These are phyloP conservation scores for Acanthamoeba royreba DNA, from an alignment of 208 protist species.

Conservation along the genomic window DNA sequence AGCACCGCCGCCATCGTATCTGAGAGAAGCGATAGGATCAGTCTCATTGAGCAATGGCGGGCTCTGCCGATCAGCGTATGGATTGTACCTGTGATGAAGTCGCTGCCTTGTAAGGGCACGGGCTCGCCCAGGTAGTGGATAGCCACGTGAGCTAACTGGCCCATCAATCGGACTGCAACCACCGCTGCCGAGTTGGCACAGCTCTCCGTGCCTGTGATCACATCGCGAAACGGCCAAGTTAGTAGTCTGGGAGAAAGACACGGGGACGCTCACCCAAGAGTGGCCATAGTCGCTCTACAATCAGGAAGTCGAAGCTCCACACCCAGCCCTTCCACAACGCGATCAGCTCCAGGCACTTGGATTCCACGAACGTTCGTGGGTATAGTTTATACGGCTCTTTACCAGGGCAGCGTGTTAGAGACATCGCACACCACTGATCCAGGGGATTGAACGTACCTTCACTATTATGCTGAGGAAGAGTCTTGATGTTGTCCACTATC, in stretches of 20 bases:
- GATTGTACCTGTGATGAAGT: neutral
- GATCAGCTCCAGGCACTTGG: neutral
- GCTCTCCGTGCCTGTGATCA: neutral
- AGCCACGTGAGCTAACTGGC: neutral
- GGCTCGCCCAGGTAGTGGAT: neutral
- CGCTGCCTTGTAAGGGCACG: neutral
- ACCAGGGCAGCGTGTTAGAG: too few relatives aligned
- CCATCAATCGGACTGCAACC: neutral
- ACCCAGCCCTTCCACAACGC: neutral
- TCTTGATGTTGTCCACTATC: neutral
- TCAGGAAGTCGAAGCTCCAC: neutral
- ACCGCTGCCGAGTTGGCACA: neutral
- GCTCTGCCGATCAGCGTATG: neutral
- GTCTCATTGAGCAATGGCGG: neutral
- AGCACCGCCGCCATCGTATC: neutral
- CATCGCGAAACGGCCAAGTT: neutral
- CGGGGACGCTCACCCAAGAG: neutral
- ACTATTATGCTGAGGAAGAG: neutral
- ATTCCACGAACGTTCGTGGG: neutral
- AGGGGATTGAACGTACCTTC: neutral
- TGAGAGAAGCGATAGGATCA: neutral
- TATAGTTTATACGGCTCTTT: neutral
- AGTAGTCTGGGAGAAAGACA: neutral
- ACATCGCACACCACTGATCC: neutral
- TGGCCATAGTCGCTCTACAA: neutral